Evolutionary conservation across 2,329 filamentous ascomycete species (phyloP), one percentile per base, ranked within the genome.

Genomic region (Hypoxylon sp.): DNA sequence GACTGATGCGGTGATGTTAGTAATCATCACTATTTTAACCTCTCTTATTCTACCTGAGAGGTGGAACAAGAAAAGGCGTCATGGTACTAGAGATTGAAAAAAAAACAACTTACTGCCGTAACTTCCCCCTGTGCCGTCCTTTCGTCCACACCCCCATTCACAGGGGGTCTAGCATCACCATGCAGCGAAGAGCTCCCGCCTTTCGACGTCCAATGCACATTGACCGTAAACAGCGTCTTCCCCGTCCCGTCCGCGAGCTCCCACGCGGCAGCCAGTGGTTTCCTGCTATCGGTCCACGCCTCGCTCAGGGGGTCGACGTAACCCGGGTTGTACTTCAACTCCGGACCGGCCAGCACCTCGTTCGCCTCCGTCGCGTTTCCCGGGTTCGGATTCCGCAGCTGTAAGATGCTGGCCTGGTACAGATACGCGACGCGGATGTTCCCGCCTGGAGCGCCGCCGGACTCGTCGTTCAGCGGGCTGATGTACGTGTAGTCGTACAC

Each of bases 381-480:
- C 0, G 76, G 77, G 65, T 80, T 83, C 40, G 78, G 75, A 52
- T 83, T 78, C 63, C 77, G 77, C n/a, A 89, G 79, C 36, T 77
- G 75, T 32, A 90, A 65, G 3, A 81, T 68, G 12, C 78, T 74
- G 0, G 84, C 75, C 27, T 85, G 81, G 78, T 88, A 90, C 7
- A 90, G 75, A 70, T 88, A 90, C 0, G 85, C 86, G 35, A 76
- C 75, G 32, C 87, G 86, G 68, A 90, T 90, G 73, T 90, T 90
- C 26, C 86, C 86, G 9, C 87, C 87, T 1, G 84, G 82, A 54
- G 81, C 72, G 23, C 87, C 87, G 50, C 87, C 87, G 58, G 89
- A 85, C 55, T 78, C 61, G 67, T 80, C 75, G 65, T 88, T 73
- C 23, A 78, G 70, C 2, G 87, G 86, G 31, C 73, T 75, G 46